Conservation (phyloP, 1,284 basidiomycete species). For the Cronartium quercuum region DNA sequence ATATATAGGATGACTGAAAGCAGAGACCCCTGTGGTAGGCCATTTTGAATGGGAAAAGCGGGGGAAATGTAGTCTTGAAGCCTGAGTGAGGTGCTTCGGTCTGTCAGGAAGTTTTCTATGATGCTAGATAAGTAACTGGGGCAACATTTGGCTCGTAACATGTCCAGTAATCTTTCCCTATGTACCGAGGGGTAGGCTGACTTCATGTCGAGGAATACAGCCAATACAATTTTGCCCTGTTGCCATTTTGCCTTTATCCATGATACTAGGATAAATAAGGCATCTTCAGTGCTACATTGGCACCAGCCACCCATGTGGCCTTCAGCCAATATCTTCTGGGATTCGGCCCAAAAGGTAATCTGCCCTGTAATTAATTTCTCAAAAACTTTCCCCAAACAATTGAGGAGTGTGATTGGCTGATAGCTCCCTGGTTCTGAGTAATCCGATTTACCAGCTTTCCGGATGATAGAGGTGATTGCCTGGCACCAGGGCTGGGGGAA, state of each 20-base stretch:
- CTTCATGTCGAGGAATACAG: neutral
- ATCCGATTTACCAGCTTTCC: slow-evolving; percentile 1
- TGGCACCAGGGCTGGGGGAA: slow-evolving; percentile 2
- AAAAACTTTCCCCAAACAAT: neutral
- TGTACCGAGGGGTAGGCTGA: slow-evolving; percentile 9
- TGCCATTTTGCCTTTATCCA: neutral
- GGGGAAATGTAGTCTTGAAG: neutral
- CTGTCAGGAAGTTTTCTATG: neutral
- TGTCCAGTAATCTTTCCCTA: neutral
- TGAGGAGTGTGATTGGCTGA: slow-evolving; percentile 4
- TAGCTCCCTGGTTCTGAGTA: slow-evolving; percentile 14
- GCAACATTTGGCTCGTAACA: neutral
- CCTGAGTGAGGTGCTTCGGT: neutral
- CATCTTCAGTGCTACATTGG: no score
- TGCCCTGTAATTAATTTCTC: neutral
- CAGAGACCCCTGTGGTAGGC: slow-evolving; percentile 3
- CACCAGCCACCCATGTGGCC: neutral
- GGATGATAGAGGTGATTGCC: slow-evolving; percentile 13
- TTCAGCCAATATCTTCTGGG: neutral
- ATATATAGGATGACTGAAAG: slow-evolving; percentile 14
- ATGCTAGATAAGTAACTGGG: neutral
- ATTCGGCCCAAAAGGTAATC: neutral
- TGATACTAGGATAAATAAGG: no score
- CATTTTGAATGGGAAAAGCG: neutral
- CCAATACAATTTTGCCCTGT: neutral